Conservation (phyloP, 2,329 filamentous ascomycete species). For the Neonectria hederae region DNA sequence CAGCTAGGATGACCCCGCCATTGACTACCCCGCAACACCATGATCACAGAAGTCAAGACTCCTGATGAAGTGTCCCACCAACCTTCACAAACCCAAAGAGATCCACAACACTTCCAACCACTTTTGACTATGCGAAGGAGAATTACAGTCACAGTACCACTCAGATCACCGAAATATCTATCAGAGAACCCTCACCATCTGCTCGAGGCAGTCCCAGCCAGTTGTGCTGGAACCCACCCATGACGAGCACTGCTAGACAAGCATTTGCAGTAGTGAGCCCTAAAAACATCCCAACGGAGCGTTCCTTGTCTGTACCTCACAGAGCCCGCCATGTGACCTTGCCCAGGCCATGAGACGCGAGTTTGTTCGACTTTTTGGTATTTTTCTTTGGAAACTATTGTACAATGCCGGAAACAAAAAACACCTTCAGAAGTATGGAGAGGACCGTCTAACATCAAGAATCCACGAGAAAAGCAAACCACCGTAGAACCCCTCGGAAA, state of each 20-base stretch:
- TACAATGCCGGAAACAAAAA: slow-evolving; percentile 34
- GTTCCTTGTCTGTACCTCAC: neutral
- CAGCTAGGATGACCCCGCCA: slow-evolving; percentile 17
- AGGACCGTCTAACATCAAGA: slow-evolving; percentile 37
- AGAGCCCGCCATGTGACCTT: neutral
- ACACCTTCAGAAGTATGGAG: slow-evolving; percentile 31
- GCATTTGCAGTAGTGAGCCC: slow-evolving; percentile 31
- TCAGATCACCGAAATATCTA: neutral
- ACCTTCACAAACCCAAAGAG: neutral
- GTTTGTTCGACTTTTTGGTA: slow-evolving; percentile 32
- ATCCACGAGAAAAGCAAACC: slow-evolving; percentile 31
- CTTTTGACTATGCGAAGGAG: neutral
- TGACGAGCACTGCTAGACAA: neutral
- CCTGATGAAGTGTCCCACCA: neutral
- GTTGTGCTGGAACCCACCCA: slow-evolving; percentile 1
- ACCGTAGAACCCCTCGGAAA: slow-evolving; percentile 41
- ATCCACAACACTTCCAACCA: neutral
- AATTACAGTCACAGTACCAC: neutral
- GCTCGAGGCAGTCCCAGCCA: neutral
- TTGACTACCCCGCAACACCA: slow-evolving; percentile 22
- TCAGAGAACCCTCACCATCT: neutral
- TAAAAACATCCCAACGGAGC: slow-evolving; percentile 19
- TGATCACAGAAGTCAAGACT: slow-evolving; percentile 1
- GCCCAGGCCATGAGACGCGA: neutral
- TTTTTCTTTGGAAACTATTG: slow-evolving; percentile 38